Evolutionary conservation across 192 early-diverging fungal species (phyloP).

Genomic region (Umbelopsis isabellina): DNA sequence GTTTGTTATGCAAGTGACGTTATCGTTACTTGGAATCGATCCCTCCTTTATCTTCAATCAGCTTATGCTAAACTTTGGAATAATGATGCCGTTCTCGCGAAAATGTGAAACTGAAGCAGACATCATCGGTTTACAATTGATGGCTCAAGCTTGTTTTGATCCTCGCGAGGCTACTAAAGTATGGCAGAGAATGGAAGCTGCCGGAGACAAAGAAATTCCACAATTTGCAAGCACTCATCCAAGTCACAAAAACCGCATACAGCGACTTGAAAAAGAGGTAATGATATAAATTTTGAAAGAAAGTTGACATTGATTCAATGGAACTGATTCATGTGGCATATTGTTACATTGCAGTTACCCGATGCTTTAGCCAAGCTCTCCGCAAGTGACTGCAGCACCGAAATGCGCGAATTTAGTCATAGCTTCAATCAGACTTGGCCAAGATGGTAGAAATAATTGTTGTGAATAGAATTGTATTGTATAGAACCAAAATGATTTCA

Average conservation of each 20-base stretch:
- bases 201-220: constrained; percentile 37
- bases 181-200: constrained; percentile 85
- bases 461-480: background rate
- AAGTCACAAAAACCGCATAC: constrained; percentile 66
- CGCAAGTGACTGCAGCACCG: constrained; percentile 42
- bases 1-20: constrained; percentile 57
- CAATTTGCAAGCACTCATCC: constrained; percentile 91
- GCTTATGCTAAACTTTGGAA: constrained; percentile 67
- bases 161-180: constrained; percentile 76
- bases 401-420: constrained; percentile 36
- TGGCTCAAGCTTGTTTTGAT: constrained; percentile 94
- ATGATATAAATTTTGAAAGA: background rate
- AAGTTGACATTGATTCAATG: too few species aligned
- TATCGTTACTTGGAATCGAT: constrained; percentile 70
- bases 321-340: too few species aligned
- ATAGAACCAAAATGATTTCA: too few species aligned
- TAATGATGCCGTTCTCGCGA: constrained; percentile 86
- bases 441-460: constrained; percentile 19
- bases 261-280: constrained; percentile 53
- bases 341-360: constrained; percentile 22
- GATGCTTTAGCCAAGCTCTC: constrained; percentile 24
- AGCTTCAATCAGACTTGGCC: constrained; percentile 28
- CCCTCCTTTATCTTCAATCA: constrained; percentile 61
- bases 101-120: constrained; percentile 94
- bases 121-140: constrained; percentile 82